A percentile compares a stretch with the other conserved stretches of the same genome.
Evolutionary conservation across 2,329 filamentous ascomycete species (phyloP).

Genomic region (Fusarium brachygibbosum): DNA sequence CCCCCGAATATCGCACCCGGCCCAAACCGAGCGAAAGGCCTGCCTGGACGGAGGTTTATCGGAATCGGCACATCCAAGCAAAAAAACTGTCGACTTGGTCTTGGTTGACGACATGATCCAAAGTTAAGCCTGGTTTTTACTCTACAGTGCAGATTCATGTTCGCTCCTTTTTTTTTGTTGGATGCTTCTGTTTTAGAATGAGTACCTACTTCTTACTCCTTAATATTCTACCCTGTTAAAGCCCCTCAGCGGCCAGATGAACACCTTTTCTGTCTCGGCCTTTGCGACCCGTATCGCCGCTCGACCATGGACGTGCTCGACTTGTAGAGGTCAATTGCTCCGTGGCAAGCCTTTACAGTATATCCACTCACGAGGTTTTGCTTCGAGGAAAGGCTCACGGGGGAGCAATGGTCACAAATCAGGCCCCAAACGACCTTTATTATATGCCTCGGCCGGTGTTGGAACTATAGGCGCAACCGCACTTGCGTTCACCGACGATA

Average conservation of each 20-base stretch:
- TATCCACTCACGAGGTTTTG: slow-evolving; percentile 49
- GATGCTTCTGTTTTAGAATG: slow-evolving; percentile 41
- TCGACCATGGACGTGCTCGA: slow-evolving; percentile 62
- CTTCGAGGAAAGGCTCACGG: slow-evolving; percentile 48
- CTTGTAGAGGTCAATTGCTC: slow-evolving; percentile 59
- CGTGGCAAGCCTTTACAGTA: slow-evolving; percentile 50
- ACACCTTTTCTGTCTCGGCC: slow-evolving; percentile 56
- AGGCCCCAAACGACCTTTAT: slow-evolving; percentile 53
- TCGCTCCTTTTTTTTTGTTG: slow-evolving; percentile 11
- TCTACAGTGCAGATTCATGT: slow-evolving; percentile 13
- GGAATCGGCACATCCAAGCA: slow-evolving; percentile 47
- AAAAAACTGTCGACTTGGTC: slow-evolving; percentile 45
- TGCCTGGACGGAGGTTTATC: slow-evolving; percentile 46
- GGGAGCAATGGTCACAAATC: slow-evolving; percentile 39
- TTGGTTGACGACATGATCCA: slow-evolving; percentile 47
- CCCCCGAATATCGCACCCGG: slow-evolving; percentile 43
- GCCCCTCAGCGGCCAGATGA: slow-evolving; percentile 55
- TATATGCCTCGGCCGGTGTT: slow-evolving; percentile 66
- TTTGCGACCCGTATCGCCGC: slow-evolving; percentile 56
- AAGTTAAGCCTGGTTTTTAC: slow-evolving; percentile 17
- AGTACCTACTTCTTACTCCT: slow-evolving; percentile 24
- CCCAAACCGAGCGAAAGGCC: slow-evolving; percentile 45
- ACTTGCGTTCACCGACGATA: slow-evolving; percentile 74
- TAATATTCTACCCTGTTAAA: slow-evolving; percentile 28
- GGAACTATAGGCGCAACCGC: slow-evolving; percentile 63